These are phyloP conservation scores for Bipolaris bicolor DNA, from an alignment of 2,329 filamentous ascomycete genomes.

Conservation along the genomic window DNA sequence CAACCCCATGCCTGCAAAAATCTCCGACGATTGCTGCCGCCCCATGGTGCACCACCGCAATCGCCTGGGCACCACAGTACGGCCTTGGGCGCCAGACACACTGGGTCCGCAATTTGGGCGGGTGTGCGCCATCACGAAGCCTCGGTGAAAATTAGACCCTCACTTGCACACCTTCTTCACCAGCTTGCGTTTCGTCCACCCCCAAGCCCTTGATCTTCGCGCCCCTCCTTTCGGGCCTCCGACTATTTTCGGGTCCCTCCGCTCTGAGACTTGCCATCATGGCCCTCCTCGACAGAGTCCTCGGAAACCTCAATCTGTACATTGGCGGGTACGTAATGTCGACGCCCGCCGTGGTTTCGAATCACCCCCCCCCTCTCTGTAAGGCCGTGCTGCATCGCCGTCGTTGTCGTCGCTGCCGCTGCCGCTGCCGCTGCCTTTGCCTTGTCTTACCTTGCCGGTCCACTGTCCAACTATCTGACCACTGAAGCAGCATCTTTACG, in stretches of 20 bases:
- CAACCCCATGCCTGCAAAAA: not conserved
- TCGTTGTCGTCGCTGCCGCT: too few relatives aligned
- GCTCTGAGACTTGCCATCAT: slow-evolving; percentile 48
- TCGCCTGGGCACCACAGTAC: not conserved
- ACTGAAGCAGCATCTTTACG: slow-evolving; percentile 71
- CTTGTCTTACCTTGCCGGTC: slow-evolving; percentile 14
- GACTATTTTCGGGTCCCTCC: slow-evolving; percentile 20
- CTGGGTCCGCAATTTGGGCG: slow-evolving; percentile 12
- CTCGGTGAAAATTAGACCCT: slow-evolving; percentile 36
- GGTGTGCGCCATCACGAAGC: slow-evolving; percentile 16
- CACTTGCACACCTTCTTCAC: slow-evolving; percentile 10
- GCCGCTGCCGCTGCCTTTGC: not conserved
- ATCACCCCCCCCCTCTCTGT: slow-evolving; percentile 20
- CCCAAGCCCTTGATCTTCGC: slow-evolving; percentile 6
- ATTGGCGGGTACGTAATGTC: slow-evolving; percentile 72
- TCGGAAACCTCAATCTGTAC: slow-evolving; percentile 73
- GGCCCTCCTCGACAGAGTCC: slow-evolving; percentile 69
- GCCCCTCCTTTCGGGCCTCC: slow-evolving; percentile 28
- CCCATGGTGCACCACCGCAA: not conserved
- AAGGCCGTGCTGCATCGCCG: too few relatives aligned
- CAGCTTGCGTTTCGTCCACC: slow-evolving; percentile 16
- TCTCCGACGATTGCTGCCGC: not conserved
- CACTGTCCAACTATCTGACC: slow-evolving; percentile 32
- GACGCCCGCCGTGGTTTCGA: slow-evolving; percentile 22
- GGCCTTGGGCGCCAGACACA: not conserved